Percentiles rank a stretch among this genome's conserved stretches.
Evolutionary conservation across 1,284 basidiomycete genomes (phyloP).

Genomic region (Jaminaea rosea): DNA sequence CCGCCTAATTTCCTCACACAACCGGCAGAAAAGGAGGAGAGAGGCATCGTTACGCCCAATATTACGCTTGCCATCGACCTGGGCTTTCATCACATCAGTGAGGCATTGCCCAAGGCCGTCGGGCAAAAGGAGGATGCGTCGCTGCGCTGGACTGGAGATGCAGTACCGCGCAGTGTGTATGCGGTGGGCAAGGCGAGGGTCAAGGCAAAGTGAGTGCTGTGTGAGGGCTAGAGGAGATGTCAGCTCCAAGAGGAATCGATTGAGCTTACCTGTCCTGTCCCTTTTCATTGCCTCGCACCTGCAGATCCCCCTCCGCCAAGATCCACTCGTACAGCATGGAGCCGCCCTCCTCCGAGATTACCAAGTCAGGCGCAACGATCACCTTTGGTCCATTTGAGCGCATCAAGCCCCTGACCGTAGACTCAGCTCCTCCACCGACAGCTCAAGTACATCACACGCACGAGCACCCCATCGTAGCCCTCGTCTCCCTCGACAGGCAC

Average conservation of each 20-base stretch:
- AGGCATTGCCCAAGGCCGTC: constrained; percentile 65
- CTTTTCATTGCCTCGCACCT: not conserved
- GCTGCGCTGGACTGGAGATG: constrained; percentile 65
- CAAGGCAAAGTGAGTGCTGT: constrained; percentile 63
- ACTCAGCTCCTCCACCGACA: constrained; percentile 54
- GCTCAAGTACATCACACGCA: constrained; percentile 67
- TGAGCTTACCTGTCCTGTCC: not conserved
- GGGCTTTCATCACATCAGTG: constrained; percentile 64
- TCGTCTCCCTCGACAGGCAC: constrained; percentile 62
- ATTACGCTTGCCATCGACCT: constrained; percentile 67
- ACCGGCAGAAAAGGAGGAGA: constrained; percentile 1
- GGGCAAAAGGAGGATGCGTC: constrained; percentile 70
- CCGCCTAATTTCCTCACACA: constrained; percentile 10
- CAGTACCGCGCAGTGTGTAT: constrained; percentile 75
- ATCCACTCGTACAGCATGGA: constrained; percentile 16
- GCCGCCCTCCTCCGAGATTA: constrained; percentile 41
- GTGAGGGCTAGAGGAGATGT: not conserved
- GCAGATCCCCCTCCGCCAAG: constrained; percentile 9
- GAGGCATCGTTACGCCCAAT: constrained; percentile 13
- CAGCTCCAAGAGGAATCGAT: too few species aligned
- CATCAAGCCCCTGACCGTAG: constrained; percentile 56
- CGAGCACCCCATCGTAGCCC: constrained; percentile 67
- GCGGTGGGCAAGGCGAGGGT: constrained; percentile 68
- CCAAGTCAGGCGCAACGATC: constrained; percentile 68
- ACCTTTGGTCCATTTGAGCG: constrained; percentile 79